A percentile compares a stretch with the other conserved stretches of the same genome.
phyloP scores from a whole-genome alignment of 768 basidiomycete species.

The Rhodotorula diobovata region DNA sequence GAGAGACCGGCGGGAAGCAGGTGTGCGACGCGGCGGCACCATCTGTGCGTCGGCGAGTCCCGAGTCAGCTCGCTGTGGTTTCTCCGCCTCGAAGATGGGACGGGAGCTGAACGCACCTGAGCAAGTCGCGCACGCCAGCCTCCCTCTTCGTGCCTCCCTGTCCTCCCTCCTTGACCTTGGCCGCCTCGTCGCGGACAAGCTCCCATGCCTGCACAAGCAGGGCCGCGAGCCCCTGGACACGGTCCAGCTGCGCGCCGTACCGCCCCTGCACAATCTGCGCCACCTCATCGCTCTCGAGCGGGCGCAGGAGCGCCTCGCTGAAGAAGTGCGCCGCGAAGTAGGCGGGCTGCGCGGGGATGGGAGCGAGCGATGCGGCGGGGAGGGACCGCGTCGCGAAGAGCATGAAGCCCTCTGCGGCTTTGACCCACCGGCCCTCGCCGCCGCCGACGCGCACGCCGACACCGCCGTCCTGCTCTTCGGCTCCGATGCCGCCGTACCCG shows the following conservation, averaged over 20 bases:
- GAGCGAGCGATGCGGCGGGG: slow-evolving; percentile 25
- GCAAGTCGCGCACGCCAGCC: slow-evolving; percentile 57
- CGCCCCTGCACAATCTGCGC: slow-evolving; percentile 62
- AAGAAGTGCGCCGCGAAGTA: slow-evolving; percentile 88
- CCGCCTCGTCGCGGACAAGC: slow-evolving; percentile 53
- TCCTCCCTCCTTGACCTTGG: slow-evolving; percentile 16
- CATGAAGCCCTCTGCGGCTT: slow-evolving; percentile 72
- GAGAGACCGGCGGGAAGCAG: slow-evolving; percentile 54
- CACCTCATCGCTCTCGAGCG: slow-evolving; percentile 66
- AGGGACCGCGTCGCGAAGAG: slow-evolving; percentile 84
- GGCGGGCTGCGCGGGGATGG: slow-evolving; percentile 48
- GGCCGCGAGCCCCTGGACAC: slow-evolving; percentile 51
- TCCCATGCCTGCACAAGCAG: slow-evolving; percentile 69
- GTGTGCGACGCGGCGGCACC: slow-evolving; percentile 66
- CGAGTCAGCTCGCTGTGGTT: too few relatives aligned
- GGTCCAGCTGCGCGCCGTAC: slow-evolving; percentile 57
- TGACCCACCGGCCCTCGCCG: slow-evolving; percentile 62
- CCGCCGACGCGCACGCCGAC: slow-evolving; percentile 59
- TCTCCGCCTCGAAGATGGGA: too few relatives aligned
- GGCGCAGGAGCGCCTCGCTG: slow-evolving; percentile 60
- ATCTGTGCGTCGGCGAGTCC: slow-evolving; percentile 71
- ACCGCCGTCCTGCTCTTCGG: slow-evolving; percentile 54
- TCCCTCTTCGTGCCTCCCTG: slow-evolving; percentile 42
- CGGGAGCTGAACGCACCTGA: slow-evolving; percentile 23
- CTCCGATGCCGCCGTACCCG: slow-evolving; percentile 60